Conservation (phyloP, 805 yeast genomes). For the Cyberlindnera mycetangii region DNA sequence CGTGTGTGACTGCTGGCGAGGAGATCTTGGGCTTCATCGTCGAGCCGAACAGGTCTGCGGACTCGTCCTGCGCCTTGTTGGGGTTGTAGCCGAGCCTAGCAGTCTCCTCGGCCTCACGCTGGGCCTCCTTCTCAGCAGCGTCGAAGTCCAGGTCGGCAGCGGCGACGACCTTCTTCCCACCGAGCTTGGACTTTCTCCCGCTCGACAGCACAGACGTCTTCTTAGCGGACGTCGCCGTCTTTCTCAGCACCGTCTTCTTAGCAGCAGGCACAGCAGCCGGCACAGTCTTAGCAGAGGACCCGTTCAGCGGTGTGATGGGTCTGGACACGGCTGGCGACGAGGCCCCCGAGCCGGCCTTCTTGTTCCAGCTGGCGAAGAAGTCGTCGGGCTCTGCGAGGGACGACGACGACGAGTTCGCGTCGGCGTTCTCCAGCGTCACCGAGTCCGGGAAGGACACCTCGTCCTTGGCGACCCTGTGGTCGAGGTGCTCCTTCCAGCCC, state of each 20-base stretch:
- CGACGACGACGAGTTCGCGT: constrained; percentile 33
- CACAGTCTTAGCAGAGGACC: too few relatives aligned
- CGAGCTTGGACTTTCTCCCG: constrained; percentile 52
- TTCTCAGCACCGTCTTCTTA: constrained; percentile 32
- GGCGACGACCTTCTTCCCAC: constrained; percentile 55
- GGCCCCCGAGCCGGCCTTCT: constrained; percentile 35
- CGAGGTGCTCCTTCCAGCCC: constrained; percentile 77
- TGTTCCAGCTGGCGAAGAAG: constrained; percentile 89
- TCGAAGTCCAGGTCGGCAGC: constrained; percentile 58
- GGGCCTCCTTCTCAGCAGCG: constrained; percentile 73
- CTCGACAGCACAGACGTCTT: constrained; percentile 49
- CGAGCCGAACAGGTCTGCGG: constrained; percentile 12
- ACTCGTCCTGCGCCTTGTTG: constrained; percentile 21
- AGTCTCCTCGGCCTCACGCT: constrained; percentile 71
- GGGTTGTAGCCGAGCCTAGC: constrained; percentile 43
- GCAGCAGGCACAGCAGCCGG: background rate
- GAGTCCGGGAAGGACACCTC: constrained; percentile 68
- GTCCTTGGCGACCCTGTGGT: constrained; percentile 64
- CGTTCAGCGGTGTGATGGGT: constrained; percentile 26
- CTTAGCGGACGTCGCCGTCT: constrained; percentile 30
- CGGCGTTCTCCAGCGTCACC: constrained; percentile 58
- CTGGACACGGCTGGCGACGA: constrained; percentile 33
- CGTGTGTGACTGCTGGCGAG: constrained; percentile 20
- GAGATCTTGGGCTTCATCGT: constrained; percentile 13
- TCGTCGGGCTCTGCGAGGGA: constrained; percentile 55